Base-by-base conservation (phyloP, 2,329 filamentous ascomycete species). In the Mycocentrospora acerina region DNA sequence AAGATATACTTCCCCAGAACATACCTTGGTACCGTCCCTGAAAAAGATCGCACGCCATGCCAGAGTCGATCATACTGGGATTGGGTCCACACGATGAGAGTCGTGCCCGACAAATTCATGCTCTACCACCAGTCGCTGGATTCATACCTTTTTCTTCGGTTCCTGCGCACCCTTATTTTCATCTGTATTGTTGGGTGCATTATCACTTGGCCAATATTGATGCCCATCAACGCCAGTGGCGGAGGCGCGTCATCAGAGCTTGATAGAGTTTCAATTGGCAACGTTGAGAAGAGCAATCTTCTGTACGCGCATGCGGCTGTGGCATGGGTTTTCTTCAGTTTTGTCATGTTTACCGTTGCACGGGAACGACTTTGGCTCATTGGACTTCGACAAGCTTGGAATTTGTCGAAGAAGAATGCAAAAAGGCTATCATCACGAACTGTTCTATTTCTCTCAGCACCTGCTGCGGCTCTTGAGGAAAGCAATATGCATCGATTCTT, bases 111-210 rank as follows among this genome's bases (percentile, higher is more conserved):
- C 63, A 82, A 83, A 27, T 89, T 88, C 59, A 81, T 90, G 17
- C 80, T 97, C 15, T 88, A 93, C 59, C 89, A 95, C 71, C 88
- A 91, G 64, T 94, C 90, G 1, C 80, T 98, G 47, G 91, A 98
- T 64, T 87, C 86, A 22, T 97, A 91, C 67, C 82, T 97, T 35
- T 89, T 94, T 65, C 76, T 97, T 18, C 88, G 91, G 24, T 95
- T 91, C 60, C 71, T 97, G 48, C 88, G 90, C 60, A 85, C 93
- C 37, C 73, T 85, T 18, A 80, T 85, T 37, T 77, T 86, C 43
- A 85, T 94, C 51, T 90, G 86, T 69, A 79, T 97, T 30, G 84
- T 91, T 8, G 93, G 93, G 41, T 88, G 84, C 58, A 73, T 79
- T 53, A 83, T 97, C 42, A 90, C 88, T 13, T 95, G 88, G 83